A percentile compares a stretch with the other conserved stretches of the same genome.
phyloP scores from a whole-genome alignment of 2,329 filamentous ascomycete species.

The Cytospora mali region DNA sequence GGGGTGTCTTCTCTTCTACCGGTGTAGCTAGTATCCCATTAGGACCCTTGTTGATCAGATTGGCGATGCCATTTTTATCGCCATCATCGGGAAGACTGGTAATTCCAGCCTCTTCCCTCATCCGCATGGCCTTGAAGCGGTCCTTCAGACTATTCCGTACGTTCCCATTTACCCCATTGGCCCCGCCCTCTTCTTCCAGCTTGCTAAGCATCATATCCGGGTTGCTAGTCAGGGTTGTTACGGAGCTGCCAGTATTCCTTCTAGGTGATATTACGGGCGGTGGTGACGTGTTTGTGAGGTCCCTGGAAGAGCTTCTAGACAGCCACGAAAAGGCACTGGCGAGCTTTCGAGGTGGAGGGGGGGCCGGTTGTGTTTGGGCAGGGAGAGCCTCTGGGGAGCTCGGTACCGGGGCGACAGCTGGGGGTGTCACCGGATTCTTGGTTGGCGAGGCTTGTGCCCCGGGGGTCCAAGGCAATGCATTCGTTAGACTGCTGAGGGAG shows the following conservation, averaged over 20 bases:
- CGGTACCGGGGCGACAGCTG: slow-evolving; percentile 37
- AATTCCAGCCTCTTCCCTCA: slow-evolving; percentile 72
- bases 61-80: slow-evolving; percentile 36
- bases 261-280: slow-evolving; percentile 53
- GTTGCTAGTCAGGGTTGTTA: slow-evolving; percentile 78
- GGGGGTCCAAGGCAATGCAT: slow-evolving; percentile 72
- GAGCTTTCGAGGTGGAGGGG: slow-evolving; percentile 66
- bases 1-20: slow-evolving; percentile 35
- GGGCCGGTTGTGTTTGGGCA: slow-evolving; percentile 35
- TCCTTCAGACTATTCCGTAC: slow-evolving; percentile 71
- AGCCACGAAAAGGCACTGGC: slow-evolving; percentile 89
- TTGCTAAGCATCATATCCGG: slow-evolving; percentile 77
- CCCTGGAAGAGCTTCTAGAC: slow-evolving; percentile 66
- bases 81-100: slow-evolving; percentile 56
- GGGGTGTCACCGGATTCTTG: slow-evolving; percentile 42
- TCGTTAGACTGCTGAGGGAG: slow-evolving; percentile 71
- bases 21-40: slow-evolving; percentile 17
- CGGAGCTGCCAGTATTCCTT: slow-evolving; percentile 78
- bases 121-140: slow-evolving; percentile 74
- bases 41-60: slow-evolving; percentile 32
- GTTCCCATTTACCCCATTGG: slow-evolving; percentile 46
- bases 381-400: slow-evolving; percentile 35
- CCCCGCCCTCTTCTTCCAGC: slow-evolving; percentile 68
- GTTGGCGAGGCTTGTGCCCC: slow-evolving; percentile 52
- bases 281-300: slow-evolving; percentile 60